phyloP scores from a whole-genome alignment of 2,329 filamentous ascomycete species.

The Aspergillaceae sp. region DNA sequence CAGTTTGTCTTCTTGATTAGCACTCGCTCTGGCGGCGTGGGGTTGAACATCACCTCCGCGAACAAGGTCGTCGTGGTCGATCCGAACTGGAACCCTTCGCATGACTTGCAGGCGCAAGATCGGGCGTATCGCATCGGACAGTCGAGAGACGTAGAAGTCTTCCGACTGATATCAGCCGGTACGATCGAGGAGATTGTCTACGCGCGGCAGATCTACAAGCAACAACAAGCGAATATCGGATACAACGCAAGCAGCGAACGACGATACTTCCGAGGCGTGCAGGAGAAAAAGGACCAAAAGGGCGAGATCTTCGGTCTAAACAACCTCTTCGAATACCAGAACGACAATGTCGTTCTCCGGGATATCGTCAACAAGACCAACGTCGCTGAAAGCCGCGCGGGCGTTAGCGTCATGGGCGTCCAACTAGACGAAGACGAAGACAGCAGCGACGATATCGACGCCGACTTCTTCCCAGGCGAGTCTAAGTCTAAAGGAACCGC shows the following conservation, averaged over 20 bases:
- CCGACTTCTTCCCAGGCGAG: too few relatives aligned
- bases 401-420: conserved; percentile 69
- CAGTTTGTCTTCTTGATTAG: conserved; percentile 96
- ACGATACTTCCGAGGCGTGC: conserved; percentile 90
- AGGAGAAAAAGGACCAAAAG: conserved; percentile 70
- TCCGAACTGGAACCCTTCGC: conserved; percentile 94
- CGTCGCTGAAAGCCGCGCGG: conserved; percentile 82
- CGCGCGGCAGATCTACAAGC: conserved; percentile 95
- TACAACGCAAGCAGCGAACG: conserved; percentile 89
- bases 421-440: conserved; percentile 56
- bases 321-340: conserved; percentile 78
- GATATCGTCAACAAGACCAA: conserved; percentile 99
- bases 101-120: conserved; percentile 92
- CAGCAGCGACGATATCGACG: conserved; percentile 34
- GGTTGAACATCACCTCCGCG: conserved; percentile 90
- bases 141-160: conserved; percentile 86
- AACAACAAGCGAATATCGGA: conserved; percentile 95
- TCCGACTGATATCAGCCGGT: conserved; percentile 78
- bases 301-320: conserved; percentile 88
- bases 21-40: conserved; percentile 85
- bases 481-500: neutral
- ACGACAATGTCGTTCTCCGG: conserved; percentile 70
- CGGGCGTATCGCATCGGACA: conserved; percentile 94
- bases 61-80: conserved; percentile 98
- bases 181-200: conserved; percentile 98